Evolutionary conservation across 1,284 basidiomycete genomes (phyloP).

Genomic region (Moesziomyces sp.): DNA sequence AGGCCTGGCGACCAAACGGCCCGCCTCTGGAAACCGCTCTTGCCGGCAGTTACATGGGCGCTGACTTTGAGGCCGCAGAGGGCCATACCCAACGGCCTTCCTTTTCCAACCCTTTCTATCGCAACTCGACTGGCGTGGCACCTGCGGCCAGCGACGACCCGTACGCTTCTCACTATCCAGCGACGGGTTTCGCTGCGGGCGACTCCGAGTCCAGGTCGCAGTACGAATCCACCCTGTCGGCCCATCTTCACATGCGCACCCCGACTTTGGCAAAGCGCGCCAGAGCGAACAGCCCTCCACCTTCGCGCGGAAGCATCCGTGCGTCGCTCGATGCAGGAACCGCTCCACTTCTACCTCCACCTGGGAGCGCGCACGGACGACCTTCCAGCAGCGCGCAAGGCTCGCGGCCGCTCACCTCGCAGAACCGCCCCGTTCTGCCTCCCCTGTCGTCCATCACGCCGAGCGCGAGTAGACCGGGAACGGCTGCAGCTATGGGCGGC

Average conservation of each 20-base stretch:
- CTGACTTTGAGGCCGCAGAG: conserved; percentile 8
- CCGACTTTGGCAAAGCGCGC: conserved; percentile 39
- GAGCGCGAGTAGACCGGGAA: conserved; percentile 52
- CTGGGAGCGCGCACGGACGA: conserved; percentile 47
- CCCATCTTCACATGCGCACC: conserved; percentile 56
- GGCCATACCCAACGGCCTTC: conserved; percentile 8
- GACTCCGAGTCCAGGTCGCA: conserved; percentile 30
- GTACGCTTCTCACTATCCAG: conserved; percentile 13
- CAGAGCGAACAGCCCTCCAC: conserved; percentile 40
- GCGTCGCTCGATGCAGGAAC: conserved; percentile 37
- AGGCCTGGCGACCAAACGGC: conserved; percentile 22
- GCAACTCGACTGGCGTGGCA: conserved; percentile 12
- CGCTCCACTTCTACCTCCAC: conserved; percentile 32
- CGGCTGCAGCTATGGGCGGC: conserved; percentile 30
- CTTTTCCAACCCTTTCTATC: conserved; percentile 46
- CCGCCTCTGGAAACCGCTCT: conserved; percentile 37
- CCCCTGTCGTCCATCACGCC: conserved; percentile 52
- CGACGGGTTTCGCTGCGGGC: conserved; percentile 4
- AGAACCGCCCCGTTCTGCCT: conserved; percentile 56
- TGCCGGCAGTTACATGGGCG: conserved; percentile 32
- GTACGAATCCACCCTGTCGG: conserved; percentile 54
- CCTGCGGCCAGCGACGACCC: conserved; percentile 11
- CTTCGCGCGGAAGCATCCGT: conserved; percentile 38
- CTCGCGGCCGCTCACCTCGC: conserved; percentile 34
- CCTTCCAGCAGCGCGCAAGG: conserved; percentile 45